These are phyloP conservation scores for Leishmania martiniquensis DNA, from an alignment of 208 protist species.

Conservation along the genomic window DNA sequence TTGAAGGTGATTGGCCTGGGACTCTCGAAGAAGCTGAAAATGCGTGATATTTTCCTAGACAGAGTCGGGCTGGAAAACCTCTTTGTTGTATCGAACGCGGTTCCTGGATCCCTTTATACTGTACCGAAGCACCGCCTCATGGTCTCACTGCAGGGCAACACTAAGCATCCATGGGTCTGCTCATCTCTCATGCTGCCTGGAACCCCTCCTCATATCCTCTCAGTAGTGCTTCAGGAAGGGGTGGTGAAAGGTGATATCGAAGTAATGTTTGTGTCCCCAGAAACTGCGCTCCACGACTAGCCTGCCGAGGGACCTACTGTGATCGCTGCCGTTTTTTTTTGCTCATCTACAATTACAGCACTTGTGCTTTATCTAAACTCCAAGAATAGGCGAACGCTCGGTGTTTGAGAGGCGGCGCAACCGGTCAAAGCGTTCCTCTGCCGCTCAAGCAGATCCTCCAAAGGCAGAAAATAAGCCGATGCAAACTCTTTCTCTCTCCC, in stretches of 20 bases:
- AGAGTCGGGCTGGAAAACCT: background rate
- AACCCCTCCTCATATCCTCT: background rate
- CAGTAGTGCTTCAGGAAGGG: background rate
- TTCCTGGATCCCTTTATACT: background rate
- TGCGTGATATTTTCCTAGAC: constrained; percentile 13
- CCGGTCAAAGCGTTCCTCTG: background rate
- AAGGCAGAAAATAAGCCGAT: background rate
- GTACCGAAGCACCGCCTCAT: constrained; percentile 1
- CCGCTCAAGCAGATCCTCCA: background rate
- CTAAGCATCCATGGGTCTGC: constrained; percentile 8
- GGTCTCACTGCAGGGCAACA: constrained; percentile 17
- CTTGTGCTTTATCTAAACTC: background rate
- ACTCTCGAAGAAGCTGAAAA: constrained; percentile 15
- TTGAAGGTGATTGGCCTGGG: constrained; percentile 44
- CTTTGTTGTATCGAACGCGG: background rate
- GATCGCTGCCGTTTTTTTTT: background rate
- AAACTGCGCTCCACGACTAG: background rate
- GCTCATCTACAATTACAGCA: background rate
- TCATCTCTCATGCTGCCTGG: constrained; percentile 7
- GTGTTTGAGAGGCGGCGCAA: background rate
- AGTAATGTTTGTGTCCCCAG: constrained; percentile 1
- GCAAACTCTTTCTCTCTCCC: background rate
- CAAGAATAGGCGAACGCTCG: background rate
- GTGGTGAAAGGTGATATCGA: background rate
- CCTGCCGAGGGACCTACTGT: background rate